Conservation (phyloP, 352 stramenopile species). For the Phytophthora pisi region DNA sequence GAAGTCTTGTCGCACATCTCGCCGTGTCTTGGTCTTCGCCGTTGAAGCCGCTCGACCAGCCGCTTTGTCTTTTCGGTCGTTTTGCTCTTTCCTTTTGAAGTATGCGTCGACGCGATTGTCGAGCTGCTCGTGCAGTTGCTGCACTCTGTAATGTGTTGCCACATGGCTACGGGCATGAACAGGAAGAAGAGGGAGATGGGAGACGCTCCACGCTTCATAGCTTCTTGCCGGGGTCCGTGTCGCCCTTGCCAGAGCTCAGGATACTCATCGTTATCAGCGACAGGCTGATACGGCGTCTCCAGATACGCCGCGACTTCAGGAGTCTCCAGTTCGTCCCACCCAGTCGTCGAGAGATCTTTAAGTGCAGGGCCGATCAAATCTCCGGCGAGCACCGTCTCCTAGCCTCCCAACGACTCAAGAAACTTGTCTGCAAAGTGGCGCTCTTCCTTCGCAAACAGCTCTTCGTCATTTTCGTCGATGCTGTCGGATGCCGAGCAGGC, state of each 20-base stretch:
- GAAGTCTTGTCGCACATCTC: slow-evolving; percentile 12
- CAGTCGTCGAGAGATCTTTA: slow-evolving; percentile 1
- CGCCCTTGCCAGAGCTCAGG: background rate
- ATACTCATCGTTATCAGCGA: background rate
- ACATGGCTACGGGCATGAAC: slow-evolving; percentile 18
- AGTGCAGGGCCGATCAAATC: background rate
- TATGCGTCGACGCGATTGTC: slow-evolving; percentile 8
- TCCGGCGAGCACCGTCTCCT: slow-evolving; percentile 5
- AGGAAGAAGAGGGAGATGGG: slow-evolving; percentile 9
- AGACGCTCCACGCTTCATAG: slow-evolving; percentile 1
- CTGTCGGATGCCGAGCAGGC: background rate
- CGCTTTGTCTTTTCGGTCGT: background rate
- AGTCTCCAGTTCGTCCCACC: background rate
- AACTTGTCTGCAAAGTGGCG: slow-evolving; percentile 11
- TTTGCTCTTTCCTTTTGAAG: slow-evolving; percentile 2
- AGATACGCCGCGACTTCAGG: slow-evolving; percentile 3
- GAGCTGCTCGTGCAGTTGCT: slow-evolving; percentile 21
- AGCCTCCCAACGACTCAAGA: background rate
- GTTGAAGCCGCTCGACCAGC: background rate
- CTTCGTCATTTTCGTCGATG: slow-evolving; percentile 6
- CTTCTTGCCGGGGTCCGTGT: background rate
- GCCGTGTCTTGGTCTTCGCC: background rate
- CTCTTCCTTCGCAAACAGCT: slow-evolving; percentile 6
- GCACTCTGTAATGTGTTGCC: slow-evolving; percentile 16
- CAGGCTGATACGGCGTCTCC: background rate